phyloP scores from a whole-genome alignment of 164 flowering plant genomes.

The Berberis thunbergii region DNA sequence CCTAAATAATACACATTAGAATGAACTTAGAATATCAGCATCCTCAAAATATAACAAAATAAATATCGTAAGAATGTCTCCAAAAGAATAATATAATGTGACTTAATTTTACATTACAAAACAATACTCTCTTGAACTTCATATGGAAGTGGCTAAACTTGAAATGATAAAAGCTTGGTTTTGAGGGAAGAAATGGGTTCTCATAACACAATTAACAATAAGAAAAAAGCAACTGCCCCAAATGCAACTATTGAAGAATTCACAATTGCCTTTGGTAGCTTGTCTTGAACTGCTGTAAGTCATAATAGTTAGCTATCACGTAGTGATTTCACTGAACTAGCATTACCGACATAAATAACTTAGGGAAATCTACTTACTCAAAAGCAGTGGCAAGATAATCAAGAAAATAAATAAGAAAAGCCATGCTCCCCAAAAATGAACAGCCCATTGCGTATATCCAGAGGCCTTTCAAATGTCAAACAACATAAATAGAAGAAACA shows the following conservation, averaged over 20 bases:
- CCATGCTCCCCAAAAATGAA: conserved; percentile 96
- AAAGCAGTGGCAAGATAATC: conserved; percentile 70
- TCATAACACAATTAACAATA: neutral
- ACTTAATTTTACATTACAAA: too few species aligned
- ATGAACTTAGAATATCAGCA: too few species aligned
- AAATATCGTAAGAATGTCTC: too few species aligned
- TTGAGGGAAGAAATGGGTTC: neutral
- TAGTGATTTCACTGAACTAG: neutral
- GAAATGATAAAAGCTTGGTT: too few species aligned
- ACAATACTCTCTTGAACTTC: too few species aligned
- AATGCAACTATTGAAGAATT: conserved; percentile 77
- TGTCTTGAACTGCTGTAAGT: conserved; percentile 69
- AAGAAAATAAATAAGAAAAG: conserved; percentile 74
- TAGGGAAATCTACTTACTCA: conserved; percentile 45
- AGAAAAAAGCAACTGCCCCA: conserved; percentile 60
- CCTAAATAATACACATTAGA: too few species aligned
- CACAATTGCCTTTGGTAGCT: conserved; percentile 77
- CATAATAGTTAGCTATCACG: conserved; percentile 2
- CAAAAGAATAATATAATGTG: too few species aligned
- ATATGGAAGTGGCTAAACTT: too few species aligned
- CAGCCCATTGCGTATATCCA: conserved; percentile 96
- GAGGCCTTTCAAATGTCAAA: conserved; percentile 37
- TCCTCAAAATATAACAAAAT: too few species aligned
- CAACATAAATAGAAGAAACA: neutral
- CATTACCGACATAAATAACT: neutral